These are phyloP conservation scores for Raddia guianensis DNA, from an alignment of 176 grass and related monocot species.

Conservation along the genomic window DNA sequence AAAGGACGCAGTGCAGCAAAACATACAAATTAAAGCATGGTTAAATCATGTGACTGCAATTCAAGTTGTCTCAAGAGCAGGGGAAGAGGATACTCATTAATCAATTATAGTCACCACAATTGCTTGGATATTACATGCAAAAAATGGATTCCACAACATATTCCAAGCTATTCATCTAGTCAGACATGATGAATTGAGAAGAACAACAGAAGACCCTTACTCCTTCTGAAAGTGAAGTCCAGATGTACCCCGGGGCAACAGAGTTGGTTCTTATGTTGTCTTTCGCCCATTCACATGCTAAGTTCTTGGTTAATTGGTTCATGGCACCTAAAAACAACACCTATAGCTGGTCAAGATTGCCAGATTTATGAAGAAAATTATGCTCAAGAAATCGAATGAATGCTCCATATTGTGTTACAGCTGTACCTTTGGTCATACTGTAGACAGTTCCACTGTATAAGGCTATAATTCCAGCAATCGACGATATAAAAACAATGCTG, in stretches of 20 bases:
- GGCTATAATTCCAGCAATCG: slow-evolving; percentile 41
- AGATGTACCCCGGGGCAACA: slow-evolving; percentile 48
- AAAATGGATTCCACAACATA: slow-evolving; percentile 1
- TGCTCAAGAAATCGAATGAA: background rate
- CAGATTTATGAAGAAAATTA: slow-evolving; percentile 21
- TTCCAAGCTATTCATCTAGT: background rate
- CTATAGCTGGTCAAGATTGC: background rate
- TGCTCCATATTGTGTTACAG: background rate
- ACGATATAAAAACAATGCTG: slow-evolving; percentile 79
- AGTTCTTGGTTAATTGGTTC: slow-evolving; percentile 52
- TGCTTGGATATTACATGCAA: background rate
- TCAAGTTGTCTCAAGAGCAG: background rate
- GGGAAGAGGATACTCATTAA: background rate
- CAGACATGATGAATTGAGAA: slow-evolving; percentile 9
- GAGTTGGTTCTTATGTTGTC: slow-evolving; percentile 50
- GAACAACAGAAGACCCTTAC: slow-evolving; percentile 36
- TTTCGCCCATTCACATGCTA: slow-evolving; percentile 61
- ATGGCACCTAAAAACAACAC: slow-evolving; percentile 49
- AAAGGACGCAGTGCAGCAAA: background rate
- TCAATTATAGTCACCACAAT: background rate
- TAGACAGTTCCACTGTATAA: slow-evolving; percentile 36
- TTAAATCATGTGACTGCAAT: background rate
- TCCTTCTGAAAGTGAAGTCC: slow-evolving; percentile 40
- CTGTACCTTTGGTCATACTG: slow-evolving; percentile 57
- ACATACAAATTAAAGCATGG: background rate